phyloP scores from a whole-genome alignment of 352 stramenopile species.

The Globisporangium nodosum region DNA sequence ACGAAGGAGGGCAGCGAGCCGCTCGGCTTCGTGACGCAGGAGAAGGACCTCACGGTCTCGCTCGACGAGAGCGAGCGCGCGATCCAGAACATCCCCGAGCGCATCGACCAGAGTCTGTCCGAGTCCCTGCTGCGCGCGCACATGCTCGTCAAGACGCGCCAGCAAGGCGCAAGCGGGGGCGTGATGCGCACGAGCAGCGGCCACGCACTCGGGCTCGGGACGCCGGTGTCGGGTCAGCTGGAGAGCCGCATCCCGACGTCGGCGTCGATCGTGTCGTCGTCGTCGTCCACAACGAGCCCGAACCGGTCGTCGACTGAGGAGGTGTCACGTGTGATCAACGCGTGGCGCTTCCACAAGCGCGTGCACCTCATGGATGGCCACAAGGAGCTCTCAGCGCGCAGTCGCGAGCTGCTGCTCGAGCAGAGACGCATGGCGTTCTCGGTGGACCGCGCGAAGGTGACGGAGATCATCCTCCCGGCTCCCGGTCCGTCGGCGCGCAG shows the following conservation, averaged over 20 bases:
- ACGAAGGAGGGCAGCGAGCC: constrained; percentile 91
- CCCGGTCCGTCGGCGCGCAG: constrained; percentile 36
- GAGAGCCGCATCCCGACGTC: constrained; percentile 43
- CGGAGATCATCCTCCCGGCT: constrained; percentile 78
- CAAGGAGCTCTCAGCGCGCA: constrained; percentile 74
- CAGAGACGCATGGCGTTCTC: constrained; percentile 87
- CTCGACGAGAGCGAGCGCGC: constrained; percentile 79
- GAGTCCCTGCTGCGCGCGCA: constrained; percentile 74
- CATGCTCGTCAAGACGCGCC: constrained; percentile 66
- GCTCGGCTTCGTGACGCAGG: constrained; percentile 34
- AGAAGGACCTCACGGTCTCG: constrained; percentile 72
- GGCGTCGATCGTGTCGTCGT: constrained; percentile 25
- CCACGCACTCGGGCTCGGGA: constrained; percentile 26
- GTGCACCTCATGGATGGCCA: constrained; percentile 86
- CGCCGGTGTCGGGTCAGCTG: constrained; percentile 31
- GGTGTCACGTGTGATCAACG: constrained; percentile 72
- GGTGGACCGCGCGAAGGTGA: constrained; percentile 74
- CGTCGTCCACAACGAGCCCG: constrained; percentile 34
- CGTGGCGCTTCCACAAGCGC: constrained; percentile 83
- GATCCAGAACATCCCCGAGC: constrained; percentile 85
- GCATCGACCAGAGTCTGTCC: constrained; percentile 70
- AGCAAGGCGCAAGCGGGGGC: constrained; percentile 32
- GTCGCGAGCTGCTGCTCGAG: constrained; percentile 78
- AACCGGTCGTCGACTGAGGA: constrained; percentile 62
- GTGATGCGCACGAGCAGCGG: constrained; percentile 50